These are phyloP conservation scores for Sarcomyxa edulis DNA, from an alignment of 768 basidiomycete species.

Conservation along the genomic window DNA sequence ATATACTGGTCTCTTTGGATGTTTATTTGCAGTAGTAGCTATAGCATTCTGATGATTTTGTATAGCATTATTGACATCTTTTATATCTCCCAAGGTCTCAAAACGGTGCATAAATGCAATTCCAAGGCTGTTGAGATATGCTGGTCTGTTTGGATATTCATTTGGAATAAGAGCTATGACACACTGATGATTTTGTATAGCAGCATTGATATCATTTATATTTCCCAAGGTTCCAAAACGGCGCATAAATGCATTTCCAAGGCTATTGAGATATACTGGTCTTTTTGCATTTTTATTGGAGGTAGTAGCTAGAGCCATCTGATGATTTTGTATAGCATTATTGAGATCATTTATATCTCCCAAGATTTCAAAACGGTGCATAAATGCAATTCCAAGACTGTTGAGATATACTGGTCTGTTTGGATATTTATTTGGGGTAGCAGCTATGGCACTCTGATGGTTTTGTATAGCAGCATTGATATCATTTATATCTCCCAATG, in stretches of 20 bases:
- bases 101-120: background rate
- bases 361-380: conserved; percentile 5
- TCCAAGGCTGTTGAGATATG: background rate
- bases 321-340: conserved; percentile 1
- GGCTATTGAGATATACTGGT: background rate
- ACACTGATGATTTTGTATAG: background rate
- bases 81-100: conserved; percentile 2
- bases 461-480: conserved; percentile 6
- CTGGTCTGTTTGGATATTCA: background rate
- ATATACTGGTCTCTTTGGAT: conserved; percentile 7
- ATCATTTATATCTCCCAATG: conserved; percentile 6
- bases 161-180: conserved; percentile 3
- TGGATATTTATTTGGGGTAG: conserved; percentile 5
- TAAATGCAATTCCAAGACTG: conserved; percentile 5
- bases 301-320: background rate
- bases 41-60: conserved; percentile 1
- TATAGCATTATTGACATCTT: conserved; percentile 5
- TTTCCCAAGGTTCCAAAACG: background rate
- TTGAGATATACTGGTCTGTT: background rate
- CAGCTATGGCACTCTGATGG: conserved; percentile 3
- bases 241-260: background rate
- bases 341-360: conserved; percentile 7
- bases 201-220: background rate
- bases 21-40: conserved; percentile 5
- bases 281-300: background rate